Percentiles rank a stretch among this genome's conserved stretches.
Conservation (phyloP, 768 basidiomycete species). For the Tephrocybe rancida region DNA sequence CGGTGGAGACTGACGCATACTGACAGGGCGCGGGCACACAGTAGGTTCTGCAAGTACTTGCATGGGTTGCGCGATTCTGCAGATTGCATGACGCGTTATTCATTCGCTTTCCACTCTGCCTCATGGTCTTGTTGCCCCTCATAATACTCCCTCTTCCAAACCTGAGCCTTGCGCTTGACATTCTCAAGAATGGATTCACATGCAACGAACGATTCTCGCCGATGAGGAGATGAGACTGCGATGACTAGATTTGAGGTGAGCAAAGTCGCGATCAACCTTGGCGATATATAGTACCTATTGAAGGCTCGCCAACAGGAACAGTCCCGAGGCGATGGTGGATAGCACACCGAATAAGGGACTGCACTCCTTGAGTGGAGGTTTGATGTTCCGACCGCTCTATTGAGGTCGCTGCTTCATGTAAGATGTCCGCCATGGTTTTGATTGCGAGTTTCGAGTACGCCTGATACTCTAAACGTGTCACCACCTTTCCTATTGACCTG, state of each 20-base stretch:
- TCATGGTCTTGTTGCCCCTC: conserved; percentile 63
- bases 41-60: too few species aligned
- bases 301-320: conserved; percentile 78
- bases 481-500: conserved; percentile 56
- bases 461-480: conserved; percentile 79
- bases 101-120: conserved; percentile 75
- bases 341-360: conserved; percentile 56
- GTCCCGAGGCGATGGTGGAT: conserved; percentile 78
- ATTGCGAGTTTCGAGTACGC: conserved; percentile 82
- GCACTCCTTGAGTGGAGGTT: conserved; percentile 19
- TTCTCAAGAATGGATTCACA: conserved; percentile 87
- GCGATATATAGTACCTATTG: conserved; percentile 50
- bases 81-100: conserved; percentile 15
- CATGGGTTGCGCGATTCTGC: too few species aligned
- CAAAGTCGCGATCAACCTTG: background rate
- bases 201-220: conserved; percentile 77
- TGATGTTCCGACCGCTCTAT: conserved; percentile 47
- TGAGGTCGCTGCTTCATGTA: conserved; percentile 44
- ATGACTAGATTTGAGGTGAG: conserved; percentile 48
- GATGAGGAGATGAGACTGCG: conserved; percentile 82
- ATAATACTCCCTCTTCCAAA: conserved; percentile 93
- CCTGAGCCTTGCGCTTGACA: conserved; percentile 80
- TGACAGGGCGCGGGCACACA: too few species aligned
- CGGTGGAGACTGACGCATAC: too few species aligned
- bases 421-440: conserved; percentile 70